Percentiles rank a stretch among this genome's conserved stretches.
phyloP scores from a whole-genome alignment of 345 rosid species.

The Euphorbia peplus region DNA sequence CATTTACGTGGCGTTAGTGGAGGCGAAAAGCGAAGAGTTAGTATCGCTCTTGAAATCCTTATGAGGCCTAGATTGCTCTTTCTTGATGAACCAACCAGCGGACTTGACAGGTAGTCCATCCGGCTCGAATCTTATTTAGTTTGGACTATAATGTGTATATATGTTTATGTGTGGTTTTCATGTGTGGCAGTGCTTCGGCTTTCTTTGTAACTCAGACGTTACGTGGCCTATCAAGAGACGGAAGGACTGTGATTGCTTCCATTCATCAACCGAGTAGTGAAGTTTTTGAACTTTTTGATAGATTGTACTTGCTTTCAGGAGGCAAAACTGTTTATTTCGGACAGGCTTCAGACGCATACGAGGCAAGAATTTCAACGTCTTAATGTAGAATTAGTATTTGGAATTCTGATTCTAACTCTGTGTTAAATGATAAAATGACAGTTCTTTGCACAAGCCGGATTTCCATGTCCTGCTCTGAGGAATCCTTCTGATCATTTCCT shows the following conservation, averaged over 20 bases:
- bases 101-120: slow-evolving; percentile 70
- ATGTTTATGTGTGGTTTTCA: not conserved
- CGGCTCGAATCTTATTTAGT: not conserved
- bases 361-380: slow-evolving; percentile 41
- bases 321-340: slow-evolving; percentile 95
- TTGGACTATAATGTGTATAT: too few species aligned
- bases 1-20: slow-evolving; percentile 92
- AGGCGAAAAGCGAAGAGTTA: slow-evolving; percentile 88
- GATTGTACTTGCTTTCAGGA: slow-evolving; percentile 76
- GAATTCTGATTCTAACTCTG: not conserved
- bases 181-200: slow-evolving; percentile 75
- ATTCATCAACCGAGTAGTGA: slow-evolving; percentile 96
- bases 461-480: slow-evolving; percentile 92
- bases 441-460: slow-evolving; percentile 97
- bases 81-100: slow-evolving; percentile 96
- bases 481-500: slow-evolving; percentile 97
- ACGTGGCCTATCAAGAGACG: slow-evolving; percentile 81
- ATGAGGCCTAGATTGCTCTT: slow-evolving; percentile 93
- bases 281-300: slow-evolving; percentile 90
- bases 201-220: slow-evolving; percentile 92
- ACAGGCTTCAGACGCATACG: slow-evolving; percentile 74
- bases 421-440: too few species aligned
- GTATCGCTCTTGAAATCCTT: slow-evolving; percentile 91
- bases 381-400: too few species aligned
- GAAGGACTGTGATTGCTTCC: slow-evolving; percentile 92